Evolutionary conservation across 495 filamentous ascomycete species (phyloP).

Genomic region (Daldinia bambusicola): DNA sequence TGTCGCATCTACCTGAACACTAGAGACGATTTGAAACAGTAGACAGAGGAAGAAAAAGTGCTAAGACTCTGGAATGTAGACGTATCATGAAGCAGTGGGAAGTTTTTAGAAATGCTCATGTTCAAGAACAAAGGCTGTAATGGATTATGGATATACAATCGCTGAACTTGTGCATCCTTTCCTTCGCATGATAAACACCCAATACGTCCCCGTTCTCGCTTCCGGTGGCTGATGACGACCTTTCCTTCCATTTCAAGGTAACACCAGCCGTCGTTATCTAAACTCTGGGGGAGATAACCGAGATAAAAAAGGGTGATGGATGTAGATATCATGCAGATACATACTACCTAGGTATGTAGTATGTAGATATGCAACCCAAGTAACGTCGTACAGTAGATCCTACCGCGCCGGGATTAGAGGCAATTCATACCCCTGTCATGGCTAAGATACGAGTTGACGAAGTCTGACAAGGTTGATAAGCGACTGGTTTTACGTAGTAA

Average conservation of each 20-base stretch:
- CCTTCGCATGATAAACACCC: neutral
- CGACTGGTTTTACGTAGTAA: neutral
- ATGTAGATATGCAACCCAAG: constrained; percentile 9
- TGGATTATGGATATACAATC: no score
- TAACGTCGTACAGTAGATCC: constrained; percentile 26
- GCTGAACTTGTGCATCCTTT: no score
- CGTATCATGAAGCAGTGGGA: neutral
- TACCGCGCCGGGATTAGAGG: constrained; percentile 14
- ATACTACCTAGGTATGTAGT: neutral
- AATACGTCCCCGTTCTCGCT: neutral
- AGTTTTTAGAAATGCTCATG: neutral
- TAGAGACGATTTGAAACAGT: neutral
- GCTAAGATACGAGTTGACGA: no score
- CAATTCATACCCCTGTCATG: constrained; percentile 5
- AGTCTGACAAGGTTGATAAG: constrained; percentile 2
- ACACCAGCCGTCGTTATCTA: neutral
- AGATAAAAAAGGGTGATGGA: constrained; percentile 1
- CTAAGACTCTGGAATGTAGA: constrained; percentile 1
- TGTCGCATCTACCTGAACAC: neutral
- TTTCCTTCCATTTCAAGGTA: neutral
- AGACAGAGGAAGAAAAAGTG: neutral
- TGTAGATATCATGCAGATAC: constrained; percentile 4
- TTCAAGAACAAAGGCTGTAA: neutral
- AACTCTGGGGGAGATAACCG: constrained; percentile 3
- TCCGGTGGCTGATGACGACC: neutral